Base-by-base conservation (phyloP, 1,139 yeast species). In the Suhomyces guaymorum region DNA sequence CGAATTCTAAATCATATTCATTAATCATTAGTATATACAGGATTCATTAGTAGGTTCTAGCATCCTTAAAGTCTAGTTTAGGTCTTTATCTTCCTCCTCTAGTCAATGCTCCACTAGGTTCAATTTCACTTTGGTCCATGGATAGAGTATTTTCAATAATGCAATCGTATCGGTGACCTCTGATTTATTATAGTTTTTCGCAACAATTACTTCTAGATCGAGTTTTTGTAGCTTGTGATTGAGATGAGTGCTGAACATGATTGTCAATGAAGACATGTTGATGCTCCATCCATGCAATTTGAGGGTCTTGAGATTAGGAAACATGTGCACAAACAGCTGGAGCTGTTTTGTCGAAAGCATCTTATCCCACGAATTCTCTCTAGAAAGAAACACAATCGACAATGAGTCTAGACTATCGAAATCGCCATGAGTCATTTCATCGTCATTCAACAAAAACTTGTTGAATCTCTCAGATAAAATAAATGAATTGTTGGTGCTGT, bases 381-480 rank as follows among this genome's bases (percentile, higher is more conserved):
- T 31, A 3, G 23, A 21, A 25, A 44, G 16, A 28, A 37, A 37
- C 7, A 30, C 48, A 15, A 63, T 47, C 2, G 52, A 39, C 15
- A 63, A 35, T 9, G 35, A 36, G 22, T 49, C 46, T 12, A 66
- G 41, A 30, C 56, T 53, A 8, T 41, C 32, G 37, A 61, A 56
- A 10, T 57, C 52, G 10, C 41, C 48, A 9, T 26, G 26, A 8
- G 20, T 7, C 3, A 20, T 28, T 2, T 43, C 41, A 9, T 51
- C 46, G 8, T 53, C 54, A 23, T 46, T 44, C 9, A 38, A 30
- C 15, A 66, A 39, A 32, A 67, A 66, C 32, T 54, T 51, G 21
- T 51, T 50, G 36, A 68, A 65, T 31, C 75, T 42, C 39, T 70
- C 75, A 38, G 66, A 65, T 2, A 63, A 50, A 8, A 63, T 49